Evolutionary conservation across 805 yeast genomes (phyloP).

Genomic region (Torulaspora franciscae): DNA sequence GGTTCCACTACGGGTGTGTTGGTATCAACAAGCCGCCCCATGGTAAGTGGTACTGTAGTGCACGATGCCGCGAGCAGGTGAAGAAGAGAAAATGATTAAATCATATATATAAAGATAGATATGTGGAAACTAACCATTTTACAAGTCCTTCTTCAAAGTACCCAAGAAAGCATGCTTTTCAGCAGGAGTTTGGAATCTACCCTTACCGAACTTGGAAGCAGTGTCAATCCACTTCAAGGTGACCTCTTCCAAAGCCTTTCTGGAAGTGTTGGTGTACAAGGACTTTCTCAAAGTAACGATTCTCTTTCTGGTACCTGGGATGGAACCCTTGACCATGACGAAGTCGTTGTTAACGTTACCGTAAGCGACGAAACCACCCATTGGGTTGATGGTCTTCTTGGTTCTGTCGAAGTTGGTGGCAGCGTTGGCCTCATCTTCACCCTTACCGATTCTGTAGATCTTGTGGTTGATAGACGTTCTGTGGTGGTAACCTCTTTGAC

Average conservation of each 20-base stretch:
- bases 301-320: slow-evolving; percentile 99
- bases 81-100: slow-evolving; percentile 7
- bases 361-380: slow-evolving; percentile 99
- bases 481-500: slow-evolving; percentile 99
- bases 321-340: slow-evolving; percentile 95
- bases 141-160: slow-evolving; percentile 97
- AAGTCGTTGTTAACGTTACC: slow-evolving; percentile 98
- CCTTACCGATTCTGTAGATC: slow-evolving; percentile 98
- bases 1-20: slow-evolving; percentile 80
- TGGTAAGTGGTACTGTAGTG: slow-evolving; percentile 72
- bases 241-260: slow-evolving; percentile 95
- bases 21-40: slow-evolving; percentile 58
- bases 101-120: background rate
- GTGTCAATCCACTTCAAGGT: slow-evolving; percentile 99
- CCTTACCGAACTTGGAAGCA: slow-evolving; percentile 99
- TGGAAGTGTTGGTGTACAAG: slow-evolving; percentile 93
- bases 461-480: slow-evolving; percentile 99
- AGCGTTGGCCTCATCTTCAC: slow-evolving; percentile 89
- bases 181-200: slow-evolving; percentile 99
- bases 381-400: slow-evolving; percentile 98
- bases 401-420: slow-evolving; percentile 99
- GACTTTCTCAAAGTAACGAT: slow-evolving; percentile 98
- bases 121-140: slow-evolving; percentile 26
- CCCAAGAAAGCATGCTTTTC: slow-evolving; percentile 99
- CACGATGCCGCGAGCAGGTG: slow-evolving; percentile 14